A percentile compares a stretch with the other conserved stretches of the same genome.
phyloP scores from a whole-genome alignment of 2,329 filamentous ascomycete genomes.

The Cytospora paraplurivora region DNA sequence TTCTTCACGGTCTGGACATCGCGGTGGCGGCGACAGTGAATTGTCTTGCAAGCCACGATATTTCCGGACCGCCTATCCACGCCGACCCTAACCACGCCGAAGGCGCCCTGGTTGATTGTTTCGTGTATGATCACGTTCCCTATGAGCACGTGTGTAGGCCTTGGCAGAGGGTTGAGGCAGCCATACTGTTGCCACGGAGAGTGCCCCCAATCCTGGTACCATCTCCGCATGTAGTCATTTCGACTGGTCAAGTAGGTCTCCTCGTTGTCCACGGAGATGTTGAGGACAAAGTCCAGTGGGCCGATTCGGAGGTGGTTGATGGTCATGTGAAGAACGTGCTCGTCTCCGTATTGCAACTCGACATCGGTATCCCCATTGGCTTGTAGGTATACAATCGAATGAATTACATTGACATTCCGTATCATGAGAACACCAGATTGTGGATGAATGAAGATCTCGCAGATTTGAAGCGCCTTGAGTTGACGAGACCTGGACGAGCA shows the following conservation, averaged over 20 bases:
- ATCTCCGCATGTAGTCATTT: conserved; percentile 2
- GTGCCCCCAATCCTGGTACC: neutral
- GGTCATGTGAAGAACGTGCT: conserved; percentile 4
- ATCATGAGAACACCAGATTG: conserved; percentile 2
- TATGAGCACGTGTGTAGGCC: neutral
- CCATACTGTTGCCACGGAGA: neutral
- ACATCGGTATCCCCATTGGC: conserved; percentile 1
- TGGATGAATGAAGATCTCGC: conserved; percentile 5
- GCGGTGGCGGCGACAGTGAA: conserved; percentile 7
- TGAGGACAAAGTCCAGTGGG: conserved; percentile 10
- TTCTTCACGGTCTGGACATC: neutral
- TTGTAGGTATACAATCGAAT: conserved; percentile 5
- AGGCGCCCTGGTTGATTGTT: conserved; percentile 24
- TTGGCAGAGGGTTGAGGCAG: conserved; percentile 2
- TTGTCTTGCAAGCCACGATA: conserved; percentile 25
- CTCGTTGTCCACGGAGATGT: neutral
- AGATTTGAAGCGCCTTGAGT: neutral
- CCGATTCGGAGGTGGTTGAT: conserved; percentile 18
- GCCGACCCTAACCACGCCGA: conserved; percentile 25
- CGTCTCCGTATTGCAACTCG: neutral
- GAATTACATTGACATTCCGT: neutral
- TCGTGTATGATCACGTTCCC: conserved; percentile 24
- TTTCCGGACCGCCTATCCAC: conserved; percentile 21
- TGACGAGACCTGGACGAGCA: conserved; percentile 3
- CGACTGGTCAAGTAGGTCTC: neutral